A percentile compares a stretch with the other conserved stretches of the same genome.
phyloP scores from a whole-genome alignment of 2,329 filamentous ascomycete species.

The Plectosphaerella sp. region DNA sequence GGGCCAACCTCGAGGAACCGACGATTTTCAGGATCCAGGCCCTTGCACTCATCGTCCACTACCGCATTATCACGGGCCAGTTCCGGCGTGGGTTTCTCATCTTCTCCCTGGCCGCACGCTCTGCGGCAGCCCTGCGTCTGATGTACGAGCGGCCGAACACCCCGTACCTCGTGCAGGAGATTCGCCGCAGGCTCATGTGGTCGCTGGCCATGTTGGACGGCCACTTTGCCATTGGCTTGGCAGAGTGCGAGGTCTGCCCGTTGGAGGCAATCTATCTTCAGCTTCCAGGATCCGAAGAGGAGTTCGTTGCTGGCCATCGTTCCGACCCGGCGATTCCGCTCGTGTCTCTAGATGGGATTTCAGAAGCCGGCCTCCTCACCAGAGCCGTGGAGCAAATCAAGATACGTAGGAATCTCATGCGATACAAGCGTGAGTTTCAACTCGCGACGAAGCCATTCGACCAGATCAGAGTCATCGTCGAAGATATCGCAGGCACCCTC shows the following conservation, averaged over 20 bases:
- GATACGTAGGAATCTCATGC: conserved; percentile 14
- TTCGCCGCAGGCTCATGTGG: conserved; percentile 38
- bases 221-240: conserved; percentile 35
- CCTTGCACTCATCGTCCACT: conserved; percentile 37
- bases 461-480: conserved; percentile 8
- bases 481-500: conserved; percentile 8
- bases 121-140: conserved; percentile 35
- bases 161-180: conserved; percentile 35
- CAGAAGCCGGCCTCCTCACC: conserved; percentile 11
- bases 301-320: conserved; percentile 22
- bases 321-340: not conserved
- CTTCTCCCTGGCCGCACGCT: conserved; percentile 35
- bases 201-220: conserved; percentile 37
- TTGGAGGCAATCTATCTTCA: conserved; percentile 35
- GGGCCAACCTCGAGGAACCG: conserved; percentile 15
- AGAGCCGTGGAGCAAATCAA: conserved; percentile 11
- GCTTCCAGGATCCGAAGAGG: conserved; percentile 37
- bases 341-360: conserved; percentile 1
- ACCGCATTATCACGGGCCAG: conserved; percentile 35
- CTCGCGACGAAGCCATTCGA: not conserved
- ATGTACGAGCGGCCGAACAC: conserved; percentile 36
- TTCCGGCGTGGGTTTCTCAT: conserved; percentile 41
- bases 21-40: conserved; percentile 26
- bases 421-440: conserved; percentile 11
- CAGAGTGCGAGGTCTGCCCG: conserved; percentile 39